Percentiles rank a stretch among this genome's conserved stretches.
Evolutionary conservation across 148 eudicot species (phyloP).

Genomic region (Nepenthes mirabilis): DNA sequence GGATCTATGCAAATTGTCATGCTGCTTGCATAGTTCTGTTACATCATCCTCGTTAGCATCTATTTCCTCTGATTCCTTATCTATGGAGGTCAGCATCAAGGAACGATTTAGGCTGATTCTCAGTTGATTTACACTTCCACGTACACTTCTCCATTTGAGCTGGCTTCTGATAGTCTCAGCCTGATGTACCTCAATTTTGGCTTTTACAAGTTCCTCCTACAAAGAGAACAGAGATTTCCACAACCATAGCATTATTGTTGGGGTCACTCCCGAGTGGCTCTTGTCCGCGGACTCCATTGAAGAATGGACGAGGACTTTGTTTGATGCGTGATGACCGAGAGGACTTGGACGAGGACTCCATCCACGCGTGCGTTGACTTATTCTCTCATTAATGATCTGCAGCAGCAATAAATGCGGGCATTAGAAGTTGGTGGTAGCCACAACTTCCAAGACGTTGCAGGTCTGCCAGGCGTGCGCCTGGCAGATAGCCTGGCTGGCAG

Average conservation of each 20-base stretch:
- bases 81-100: conserved; percentile 49
- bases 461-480: too few relatives aligned
- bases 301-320: too few relatives aligned
- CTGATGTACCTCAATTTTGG: conserved; percentile 37
- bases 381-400: too few relatives aligned
- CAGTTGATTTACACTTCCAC: conserved; percentile 75
- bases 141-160: conserved; percentile 36
- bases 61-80: conserved; percentile 38
- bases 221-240: background rate
- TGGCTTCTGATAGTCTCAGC: conserved; percentile 24
- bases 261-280: too few relatives aligned
- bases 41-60: conserved; percentile 53
- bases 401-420: too few relatives aligned
- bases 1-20: conserved; percentile 39
- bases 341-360: too few relatives aligned
- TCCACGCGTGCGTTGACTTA: too few relatives aligned
- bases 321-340: too few relatives aligned
- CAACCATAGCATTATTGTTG: background rate
- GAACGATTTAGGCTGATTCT: conserved; percentile 84
- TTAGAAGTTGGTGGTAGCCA: too few relatives aligned
- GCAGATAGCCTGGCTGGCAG: too few relatives aligned
- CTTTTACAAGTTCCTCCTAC: conserved; percentile 82
- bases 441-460: too few relatives aligned
- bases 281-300: too few relatives aligned
- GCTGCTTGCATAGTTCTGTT: conserved; percentile 44